Conservation (phyloP, 2,329 filamentous ascomycete species). For the Microthyrium microscopicum region DNA sequence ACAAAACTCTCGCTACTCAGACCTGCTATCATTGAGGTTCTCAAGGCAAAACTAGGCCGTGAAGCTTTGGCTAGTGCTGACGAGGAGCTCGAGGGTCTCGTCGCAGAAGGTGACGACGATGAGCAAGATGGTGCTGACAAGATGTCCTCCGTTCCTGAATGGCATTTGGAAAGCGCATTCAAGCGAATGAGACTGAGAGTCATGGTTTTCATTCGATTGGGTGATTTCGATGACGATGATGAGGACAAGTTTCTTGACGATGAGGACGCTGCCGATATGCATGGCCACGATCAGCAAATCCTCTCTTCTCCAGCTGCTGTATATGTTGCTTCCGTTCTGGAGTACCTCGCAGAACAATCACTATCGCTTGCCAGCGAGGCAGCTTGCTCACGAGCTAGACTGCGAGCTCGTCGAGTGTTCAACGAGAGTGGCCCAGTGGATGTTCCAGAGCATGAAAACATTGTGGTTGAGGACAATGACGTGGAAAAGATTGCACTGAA, state of each 20-base stretch:
- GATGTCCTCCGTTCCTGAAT: slow-evolving; percentile 28
- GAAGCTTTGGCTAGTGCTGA: slow-evolving; percentile 72
- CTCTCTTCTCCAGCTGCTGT: slow-evolving; percentile 80
- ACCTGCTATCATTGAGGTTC: slow-evolving; percentile 67
- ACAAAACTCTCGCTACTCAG: slow-evolving; percentile 60
- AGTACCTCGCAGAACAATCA: slow-evolving; percentile 84
- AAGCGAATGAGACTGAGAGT: slow-evolving; percentile 82
- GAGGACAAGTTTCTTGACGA: slow-evolving; percentile 78
- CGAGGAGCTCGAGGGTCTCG: slow-evolving; percentile 73
- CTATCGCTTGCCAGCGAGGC: slow-evolving; percentile 76
- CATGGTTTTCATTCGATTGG: slow-evolving; percentile 95
- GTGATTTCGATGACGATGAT: slow-evolving; percentile 95
- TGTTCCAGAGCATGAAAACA: slow-evolving; percentile 40
- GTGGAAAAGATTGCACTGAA: slow-evolving; percentile 89
- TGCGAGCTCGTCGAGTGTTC: slow-evolving; percentile 21
- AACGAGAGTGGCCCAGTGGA: slow-evolving; percentile 35
- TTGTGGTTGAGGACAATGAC: slow-evolving; percentile 78
- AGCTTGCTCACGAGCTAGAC: slow-evolving; percentile 46
- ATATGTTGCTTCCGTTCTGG: slow-evolving; percentile 85
- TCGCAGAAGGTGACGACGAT: slow-evolving; percentile 51
- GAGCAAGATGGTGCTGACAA: slow-evolving; percentile 38
- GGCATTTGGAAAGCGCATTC: slow-evolving; percentile 88
- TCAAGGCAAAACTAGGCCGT: slow-evolving; percentile 77
- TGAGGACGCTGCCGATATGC: slow-evolving; percentile 14
- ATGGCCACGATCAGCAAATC: slow-evolving; percentile 19